Evolutionary conservation across 805 yeast species (phyloP).

Genomic region (Wickerhamiella alocasiicola): DNA sequence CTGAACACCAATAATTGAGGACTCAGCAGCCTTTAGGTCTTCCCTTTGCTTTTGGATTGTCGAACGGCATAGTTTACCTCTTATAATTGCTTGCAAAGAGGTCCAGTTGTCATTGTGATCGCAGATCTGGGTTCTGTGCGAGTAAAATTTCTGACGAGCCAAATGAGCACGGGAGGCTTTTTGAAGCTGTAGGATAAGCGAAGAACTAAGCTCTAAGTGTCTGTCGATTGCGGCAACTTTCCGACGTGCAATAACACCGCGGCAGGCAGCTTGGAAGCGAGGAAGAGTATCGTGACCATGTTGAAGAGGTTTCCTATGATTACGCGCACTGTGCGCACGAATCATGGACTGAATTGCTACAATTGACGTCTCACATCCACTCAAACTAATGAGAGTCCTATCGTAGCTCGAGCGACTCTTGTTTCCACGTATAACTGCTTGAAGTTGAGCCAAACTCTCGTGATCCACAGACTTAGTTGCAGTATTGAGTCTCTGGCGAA

Average conservation of each 20-base stretch:
- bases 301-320: not conserved
- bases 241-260: constrained; percentile 20
- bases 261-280: constrained; percentile 16
- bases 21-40: constrained; percentile 2
- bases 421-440: not conserved
- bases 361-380: constrained; percentile 9
- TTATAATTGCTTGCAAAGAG: constrained; percentile 41
- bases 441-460: not conserved
- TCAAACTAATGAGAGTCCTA: not conserved
- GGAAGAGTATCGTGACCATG: constrained; percentile 4
- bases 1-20: constrained; percentile 25
- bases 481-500: not conserved
- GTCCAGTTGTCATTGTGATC: constrained; percentile 2
- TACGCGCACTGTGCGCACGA: constrained; percentile 18
- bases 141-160: constrained; percentile 19
- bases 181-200: constrained; percentile 8
- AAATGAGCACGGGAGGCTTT: constrained; percentile 9
- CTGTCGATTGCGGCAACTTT: constrained; percentile 1
- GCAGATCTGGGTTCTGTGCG: not conserved
- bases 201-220: not conserved
- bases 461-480: not conserved
- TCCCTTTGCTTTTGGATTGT: constrained; percentile 2
- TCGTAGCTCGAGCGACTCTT: constrained; percentile 1
- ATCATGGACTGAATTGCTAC: constrained; percentile 20
- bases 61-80: constrained; percentile 33